phyloP scores from a whole-genome alignment of 805 yeast species.

The Myxozyma sirexii region DNA sequence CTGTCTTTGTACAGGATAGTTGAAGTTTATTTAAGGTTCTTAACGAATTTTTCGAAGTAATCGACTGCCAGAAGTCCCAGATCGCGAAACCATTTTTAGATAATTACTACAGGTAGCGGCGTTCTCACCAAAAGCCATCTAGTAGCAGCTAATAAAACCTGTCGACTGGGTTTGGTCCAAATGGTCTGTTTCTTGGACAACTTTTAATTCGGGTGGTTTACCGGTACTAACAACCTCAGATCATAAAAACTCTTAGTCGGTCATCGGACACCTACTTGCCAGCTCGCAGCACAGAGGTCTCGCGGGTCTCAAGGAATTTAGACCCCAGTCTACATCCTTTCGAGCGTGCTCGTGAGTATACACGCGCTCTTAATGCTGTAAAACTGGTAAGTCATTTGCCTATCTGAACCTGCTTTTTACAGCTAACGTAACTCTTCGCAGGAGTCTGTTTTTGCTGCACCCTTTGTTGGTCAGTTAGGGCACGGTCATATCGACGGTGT shows the following conservation, averaged over 20 bases:
- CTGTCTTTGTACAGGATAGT: too few species aligned
- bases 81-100: too few species aligned
- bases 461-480: constrained; percentile 93
- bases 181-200: not conserved
- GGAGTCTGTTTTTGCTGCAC: constrained; percentile 93
- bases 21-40: too few species aligned
- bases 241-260: constrained; percentile 76
- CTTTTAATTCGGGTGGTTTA: not conserved
- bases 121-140: too few species aligned
- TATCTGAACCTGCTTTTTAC: not conserved
- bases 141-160: too few species aligned
- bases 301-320: constrained; percentile 82
- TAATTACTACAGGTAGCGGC: too few species aligned
- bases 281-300: constrained; percentile 84
- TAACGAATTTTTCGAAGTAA: too few species aligned
- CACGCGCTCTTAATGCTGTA: constrained; percentile 92
- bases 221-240: not conserved
- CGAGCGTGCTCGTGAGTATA: constrained; percentile 94
- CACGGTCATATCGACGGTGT: constrained; percentile 95
- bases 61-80: too few species aligned
- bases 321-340: constrained; percentile 96
- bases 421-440: not conserved
- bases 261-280: constrained; percentile 93
- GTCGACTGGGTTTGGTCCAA: not conserved
- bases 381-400: constrained; percentile 60